Base-by-base conservation (phyloP, 1,284 basidiomycete species). In the Rhodotorula sp. region DNA sequence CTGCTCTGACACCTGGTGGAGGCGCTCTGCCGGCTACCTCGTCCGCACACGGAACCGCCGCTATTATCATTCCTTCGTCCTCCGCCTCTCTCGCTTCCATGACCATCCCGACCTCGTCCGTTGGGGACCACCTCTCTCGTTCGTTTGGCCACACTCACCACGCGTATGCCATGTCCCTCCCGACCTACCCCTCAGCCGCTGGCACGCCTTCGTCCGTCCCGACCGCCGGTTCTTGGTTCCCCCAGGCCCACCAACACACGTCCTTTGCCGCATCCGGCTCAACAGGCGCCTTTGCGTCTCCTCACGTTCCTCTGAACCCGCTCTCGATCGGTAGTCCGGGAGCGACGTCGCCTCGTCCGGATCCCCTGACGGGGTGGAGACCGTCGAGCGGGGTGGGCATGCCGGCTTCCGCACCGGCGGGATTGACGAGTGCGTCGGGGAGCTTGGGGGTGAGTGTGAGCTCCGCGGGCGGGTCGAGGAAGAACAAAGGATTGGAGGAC, bases 401-500 rank as follows among this genome's bases (percentile, higher is more conserved):
- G 51, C 58, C 52, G 27, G 34, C 47, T 24, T 55, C 52, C 19
- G 64, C 64, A 44, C 47, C 60, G 24, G 47, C 64, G 0, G 44
- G 39, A 17, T 2, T 52, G 17, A 59, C 68, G 51, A 48, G 46
- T 2, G n/a, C 57, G 24, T n/a, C 17, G 17, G 59, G 48, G 3
- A 44, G 39, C 39, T 44, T 44, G 39, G 39, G 39, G 39, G 39
- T 44, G 13, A 44, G 39, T 44, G 39, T 44, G 39, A 44, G 39
- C 39, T 44, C 47, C 17, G 30, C 30, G 24, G n/a, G 39, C 17
- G 46, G n/a, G 32, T 64, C 66, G 36, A 60, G 49, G 69, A 52
- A 56, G 32, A 60, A 60, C 58, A 66, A 62, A n/a, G 59, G 53
- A 19, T 57, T 74, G 10, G 73, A 67, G 20, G 70, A 72, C 15